phyloP scores from a whole-genome alignment of 140 eudicot species.

The Bidens hawaiensis region DNA sequence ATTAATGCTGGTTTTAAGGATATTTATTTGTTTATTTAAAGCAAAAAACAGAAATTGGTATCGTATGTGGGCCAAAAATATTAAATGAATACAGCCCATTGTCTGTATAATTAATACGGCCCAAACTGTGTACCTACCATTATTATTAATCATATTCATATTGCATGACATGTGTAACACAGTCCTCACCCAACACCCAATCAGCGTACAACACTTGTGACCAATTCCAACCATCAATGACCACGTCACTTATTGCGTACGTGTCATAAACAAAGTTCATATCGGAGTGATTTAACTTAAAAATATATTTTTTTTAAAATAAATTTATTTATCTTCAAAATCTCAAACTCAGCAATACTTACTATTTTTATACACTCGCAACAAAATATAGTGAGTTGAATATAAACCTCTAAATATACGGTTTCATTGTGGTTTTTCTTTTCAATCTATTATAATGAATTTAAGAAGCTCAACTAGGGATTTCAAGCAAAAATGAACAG shows the following conservation, averaged over 20 bases:
- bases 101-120: slow-evolving; percentile 8
- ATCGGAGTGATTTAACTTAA: too few relatives aligned
- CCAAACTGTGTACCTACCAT: slow-evolving; percentile 4
- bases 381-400: too few relatives aligned
- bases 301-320: too few relatives aligned
- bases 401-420: too few relatives aligned
- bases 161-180: slow-evolving; percentile 7
- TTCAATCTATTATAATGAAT: too few relatives aligned
- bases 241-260: slow-evolving; percentile 4
- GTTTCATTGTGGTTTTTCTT: too few relatives aligned
- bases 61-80: slow-evolving; percentile 2
- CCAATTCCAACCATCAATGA: not conserved
- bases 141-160: slow-evolving; percentile 1
- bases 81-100: not conserved
- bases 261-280: not conserved
- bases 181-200: slow-evolving; percentile 15
- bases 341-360: too few relatives aligned
- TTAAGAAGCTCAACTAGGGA: too few relatives aligned
- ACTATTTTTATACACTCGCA: too few relatives aligned
- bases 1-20: not conserved
- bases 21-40: not conserved
- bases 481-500: too few relatives aligned
- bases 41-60: not conserved
- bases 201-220: slow-evolving; percentile 4
- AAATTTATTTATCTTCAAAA: too few relatives aligned